Evolutionary conservation across 352 stramenopile species (phyloP).

Genomic region (Phytophthora vignae): DNA sequence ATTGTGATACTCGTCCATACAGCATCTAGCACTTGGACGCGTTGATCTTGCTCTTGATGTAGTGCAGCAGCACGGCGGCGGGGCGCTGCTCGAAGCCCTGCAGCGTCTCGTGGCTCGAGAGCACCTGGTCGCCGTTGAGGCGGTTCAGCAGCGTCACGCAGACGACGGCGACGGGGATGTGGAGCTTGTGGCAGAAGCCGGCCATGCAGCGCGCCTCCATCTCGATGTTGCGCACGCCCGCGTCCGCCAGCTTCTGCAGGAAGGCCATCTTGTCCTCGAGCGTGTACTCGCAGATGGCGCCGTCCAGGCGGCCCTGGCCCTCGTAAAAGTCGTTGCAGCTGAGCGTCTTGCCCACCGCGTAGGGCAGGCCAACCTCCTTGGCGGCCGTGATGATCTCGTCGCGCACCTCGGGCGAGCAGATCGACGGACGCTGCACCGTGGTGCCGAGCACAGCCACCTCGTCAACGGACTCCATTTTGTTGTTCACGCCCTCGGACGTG

Average conservation of each 20-base stretch:
- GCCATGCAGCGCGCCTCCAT: conserved; percentile 84
- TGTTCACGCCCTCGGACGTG: conserved; percentile 86
- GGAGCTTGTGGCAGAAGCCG: conserved; percentile 78
- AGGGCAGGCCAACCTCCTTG: conserved; percentile 59
- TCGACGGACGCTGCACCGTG: conserved; percentile 56
- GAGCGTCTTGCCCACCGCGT: conserved; percentile 82
- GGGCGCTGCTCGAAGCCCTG: conserved; percentile 71
- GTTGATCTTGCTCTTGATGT: conserved; percentile 73
- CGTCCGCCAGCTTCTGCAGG: conserved; percentile 56
- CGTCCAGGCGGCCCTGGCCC: conserved; percentile 82
- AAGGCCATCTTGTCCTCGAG: conserved; percentile 83
- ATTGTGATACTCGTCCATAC: conserved; percentile 4
- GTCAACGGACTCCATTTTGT: conserved; percentile 73
- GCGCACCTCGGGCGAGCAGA: conserved; percentile 63
- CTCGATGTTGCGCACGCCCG: conserved; percentile 86
- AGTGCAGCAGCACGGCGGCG: conserved; percentile 67
- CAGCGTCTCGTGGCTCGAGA: conserved; percentile 66
- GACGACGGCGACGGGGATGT: conserved; percentile 76
- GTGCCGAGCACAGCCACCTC: conserved; percentile 71
- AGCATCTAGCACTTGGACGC: neutral
- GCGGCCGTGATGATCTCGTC: conserved; percentile 61
- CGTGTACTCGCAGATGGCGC: conserved; percentile 83
- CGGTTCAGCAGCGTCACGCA: conserved; percentile 85
- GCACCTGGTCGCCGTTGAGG: conserved; percentile 79
- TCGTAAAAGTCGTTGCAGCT: conserved; percentile 90